Percentiles rank a stretch among this genome's conserved stretches.
phyloP scores from a whole-genome alignment of 768 basidiomycete genomes.

The Termitomyces bulborhizus region DNA sequence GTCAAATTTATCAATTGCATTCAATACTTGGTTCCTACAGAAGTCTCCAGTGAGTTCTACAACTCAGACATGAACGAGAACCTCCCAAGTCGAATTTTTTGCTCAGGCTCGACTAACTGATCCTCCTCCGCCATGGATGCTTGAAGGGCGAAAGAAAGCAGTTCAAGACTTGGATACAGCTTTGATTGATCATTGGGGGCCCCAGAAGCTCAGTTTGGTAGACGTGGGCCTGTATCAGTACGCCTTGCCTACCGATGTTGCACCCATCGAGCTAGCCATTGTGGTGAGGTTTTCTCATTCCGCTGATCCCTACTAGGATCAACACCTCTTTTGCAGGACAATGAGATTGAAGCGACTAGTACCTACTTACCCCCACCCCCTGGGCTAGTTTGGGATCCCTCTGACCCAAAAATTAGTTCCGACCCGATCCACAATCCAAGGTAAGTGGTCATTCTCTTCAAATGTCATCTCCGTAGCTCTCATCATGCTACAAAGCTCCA shows the following conservation, averaged over 20 bases:
- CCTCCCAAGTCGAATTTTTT: too few relatives aligned
- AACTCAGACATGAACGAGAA: neutral
- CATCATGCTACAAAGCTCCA: constrained; percentile 1
- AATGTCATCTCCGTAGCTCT: neutral
- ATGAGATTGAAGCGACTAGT: neutral
- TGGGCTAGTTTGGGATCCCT: neutral
- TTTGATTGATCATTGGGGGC: neutral
- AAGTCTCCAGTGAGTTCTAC: neutral
- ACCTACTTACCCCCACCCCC: neutral
- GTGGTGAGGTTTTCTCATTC: constrained; percentile 5
- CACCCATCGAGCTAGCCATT: constrained; percentile 12
- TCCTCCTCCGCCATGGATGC: neutral
- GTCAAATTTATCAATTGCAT: too few relatives aligned
- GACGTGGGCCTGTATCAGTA: constrained; percentile 11
- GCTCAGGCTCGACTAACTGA: too few relatives aligned
- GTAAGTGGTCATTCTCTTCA: neutral
- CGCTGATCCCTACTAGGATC: neutral
- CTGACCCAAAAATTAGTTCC: neutral
- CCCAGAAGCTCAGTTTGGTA: neutral
- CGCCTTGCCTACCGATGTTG: neutral
- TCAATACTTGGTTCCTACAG: neutral
- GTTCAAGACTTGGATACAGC: neutral
- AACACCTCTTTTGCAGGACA: neutral
- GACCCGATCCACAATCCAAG: neutral
- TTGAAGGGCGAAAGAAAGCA: neutral